These are phyloP conservation scores for Vitis hybrid DNA, from an alignment of 177 flowering plant species.

Conservation along the genomic window DNA sequence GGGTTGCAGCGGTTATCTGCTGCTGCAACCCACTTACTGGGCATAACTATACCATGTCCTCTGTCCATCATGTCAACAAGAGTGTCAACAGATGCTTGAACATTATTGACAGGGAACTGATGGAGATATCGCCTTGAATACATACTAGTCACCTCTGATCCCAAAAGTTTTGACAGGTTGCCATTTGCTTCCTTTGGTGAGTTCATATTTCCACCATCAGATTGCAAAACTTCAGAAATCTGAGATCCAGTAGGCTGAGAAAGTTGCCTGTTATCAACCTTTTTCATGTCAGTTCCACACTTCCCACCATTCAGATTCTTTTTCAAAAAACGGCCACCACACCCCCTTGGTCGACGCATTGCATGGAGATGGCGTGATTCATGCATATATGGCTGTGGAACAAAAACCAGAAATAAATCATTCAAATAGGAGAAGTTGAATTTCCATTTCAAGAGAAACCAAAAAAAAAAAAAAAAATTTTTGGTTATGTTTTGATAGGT, in stretches of 20 bases:
- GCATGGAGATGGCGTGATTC: conserved; percentile 95
- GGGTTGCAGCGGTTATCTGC: conserved; percentile 58
- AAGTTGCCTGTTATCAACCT: conserved; percentile 10
- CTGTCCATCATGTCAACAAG: conserved; percentile 32
- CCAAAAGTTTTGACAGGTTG: conserved; percentile 33
- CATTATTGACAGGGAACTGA: conserved; percentile 34
- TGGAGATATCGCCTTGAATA: conserved; percentile 39
- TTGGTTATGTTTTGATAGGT: too few species aligned
- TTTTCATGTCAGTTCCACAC: conserved; percentile 24
- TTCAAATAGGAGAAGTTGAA: neutral
- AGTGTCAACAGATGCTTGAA: conserved; percentile 33
- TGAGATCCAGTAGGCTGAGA: conserved; percentile 43
- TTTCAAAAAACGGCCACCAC: conserved; percentile 89
- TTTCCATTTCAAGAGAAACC: neutral
- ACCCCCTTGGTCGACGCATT: conserved; percentile 83
- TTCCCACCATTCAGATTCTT: conserved; percentile 32
- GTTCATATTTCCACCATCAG: conserved; percentile 47
- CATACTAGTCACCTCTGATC: conserved; percentile 62
- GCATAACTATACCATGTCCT: conserved; percentile 28
- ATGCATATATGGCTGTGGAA: conserved; percentile 77
- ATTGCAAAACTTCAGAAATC: conserved; percentile 60
- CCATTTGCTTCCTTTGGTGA: conserved; percentile 41
- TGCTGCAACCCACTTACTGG: conserved; percentile 57
- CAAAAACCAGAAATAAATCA: neutral
- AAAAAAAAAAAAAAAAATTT: too few species aligned